Evolutionary conservation across 164 flowering plant species (phyloP).

Genomic region (Magnolia sinica): DNA sequence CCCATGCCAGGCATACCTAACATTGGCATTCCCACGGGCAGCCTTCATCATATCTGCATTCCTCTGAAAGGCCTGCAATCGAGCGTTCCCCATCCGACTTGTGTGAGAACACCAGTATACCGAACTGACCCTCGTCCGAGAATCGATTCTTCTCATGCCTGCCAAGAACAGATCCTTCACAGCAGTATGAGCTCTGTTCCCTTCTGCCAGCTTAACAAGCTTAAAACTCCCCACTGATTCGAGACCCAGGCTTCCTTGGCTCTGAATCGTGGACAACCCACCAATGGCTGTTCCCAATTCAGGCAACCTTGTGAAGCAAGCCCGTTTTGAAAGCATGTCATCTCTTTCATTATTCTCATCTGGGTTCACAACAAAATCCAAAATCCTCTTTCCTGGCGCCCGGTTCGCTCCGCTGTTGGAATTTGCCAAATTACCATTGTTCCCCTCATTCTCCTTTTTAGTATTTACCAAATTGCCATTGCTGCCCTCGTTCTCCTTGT

Average conservation of each 20-base stretch:
- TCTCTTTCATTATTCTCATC: neutral
- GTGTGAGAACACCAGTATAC: slow-evolving; percentile 33
- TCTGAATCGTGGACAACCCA: neutral
- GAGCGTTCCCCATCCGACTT: slow-evolving; percentile 31
- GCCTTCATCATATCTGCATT: slow-evolving; percentile 31
- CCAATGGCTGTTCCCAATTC: neutral
- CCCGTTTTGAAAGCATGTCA: neutral
- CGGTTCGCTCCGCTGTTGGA: neutral
- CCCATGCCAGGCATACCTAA: slow-evolving; percentile 48
- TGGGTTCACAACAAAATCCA: neutral
- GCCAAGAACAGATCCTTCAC: slow-evolving; percentile 27
- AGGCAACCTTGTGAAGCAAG: neutral
- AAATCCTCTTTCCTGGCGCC: neutral
- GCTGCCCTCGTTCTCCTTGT: no score
- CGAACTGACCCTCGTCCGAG: slow-evolving; percentile 23
- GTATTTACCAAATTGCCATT: no score
- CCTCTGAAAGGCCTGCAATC: slow-evolving; percentile 32
- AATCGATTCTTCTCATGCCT: slow-evolving; percentile 21
- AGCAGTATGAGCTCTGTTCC: slow-evolving; percentile 15
- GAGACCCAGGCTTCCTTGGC: neutral
- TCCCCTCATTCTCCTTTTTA: no score
- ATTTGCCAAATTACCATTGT: neutral
- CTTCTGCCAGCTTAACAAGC: slow-evolving; percentile 21
- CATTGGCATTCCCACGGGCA: slow-evolving; percentile 38
- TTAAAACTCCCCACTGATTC: neutral